phyloP scores from a whole-genome alignment of 768 basidiomycete genomes.

The Tubosaeta sp. region DNA sequence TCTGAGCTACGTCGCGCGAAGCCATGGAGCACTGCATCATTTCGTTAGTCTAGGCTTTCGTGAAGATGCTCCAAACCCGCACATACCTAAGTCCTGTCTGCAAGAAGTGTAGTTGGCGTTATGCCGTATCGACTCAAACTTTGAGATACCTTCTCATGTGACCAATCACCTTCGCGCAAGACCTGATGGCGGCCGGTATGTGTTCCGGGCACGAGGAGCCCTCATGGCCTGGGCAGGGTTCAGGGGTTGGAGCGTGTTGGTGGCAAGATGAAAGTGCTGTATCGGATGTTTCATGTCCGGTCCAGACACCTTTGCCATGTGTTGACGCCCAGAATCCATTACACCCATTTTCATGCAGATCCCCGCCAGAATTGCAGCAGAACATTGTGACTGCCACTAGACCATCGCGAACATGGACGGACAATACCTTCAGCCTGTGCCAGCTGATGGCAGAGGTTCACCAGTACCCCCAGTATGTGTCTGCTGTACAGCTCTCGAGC shows the following conservation, averaged over 20 bases:
- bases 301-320: background rate
- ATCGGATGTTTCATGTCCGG: background rate
- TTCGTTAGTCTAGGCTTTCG: conserved; percentile 4
- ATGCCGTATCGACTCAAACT: background rate
- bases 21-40: conserved; percentile 8
- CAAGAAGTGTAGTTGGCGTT: conserved; percentile 1
- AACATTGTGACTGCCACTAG: background rate
- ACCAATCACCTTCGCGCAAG: background rate
- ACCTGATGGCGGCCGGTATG: no score
- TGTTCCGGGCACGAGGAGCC: conserved; percentile 14
- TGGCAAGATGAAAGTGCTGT: background rate
- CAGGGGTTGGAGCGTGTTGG: background rate
- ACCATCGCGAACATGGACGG: conserved; percentile 1
- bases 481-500: background rate
- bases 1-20: conserved; percentile 13
- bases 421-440: background rate
- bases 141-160: background rate
- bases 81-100: conserved; percentile 8
- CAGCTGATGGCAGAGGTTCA: background rate
- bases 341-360: background rate
- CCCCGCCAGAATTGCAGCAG: background rate
- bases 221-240: conserved; percentile 12
- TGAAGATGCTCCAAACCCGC: background rate
- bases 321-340: background rate
- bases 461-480: conserved; percentile 4